Conservation (phyloP, 2,329 filamentous ascomycete genomes). For the Diaporthe capsici region DNA sequence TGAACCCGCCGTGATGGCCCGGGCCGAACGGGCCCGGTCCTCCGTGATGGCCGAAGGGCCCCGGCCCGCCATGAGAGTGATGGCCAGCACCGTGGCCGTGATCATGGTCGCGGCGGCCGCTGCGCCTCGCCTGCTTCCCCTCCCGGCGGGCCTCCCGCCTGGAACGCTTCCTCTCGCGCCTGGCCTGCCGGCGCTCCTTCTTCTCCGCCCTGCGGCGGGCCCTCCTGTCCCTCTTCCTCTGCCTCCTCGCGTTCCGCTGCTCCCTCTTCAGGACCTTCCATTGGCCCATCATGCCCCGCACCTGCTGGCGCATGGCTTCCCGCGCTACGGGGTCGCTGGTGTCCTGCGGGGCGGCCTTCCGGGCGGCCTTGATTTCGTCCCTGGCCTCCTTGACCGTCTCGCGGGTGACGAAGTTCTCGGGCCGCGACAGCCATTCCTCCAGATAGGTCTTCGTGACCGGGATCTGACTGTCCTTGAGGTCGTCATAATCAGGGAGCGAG, state of each 20-base stretch:
- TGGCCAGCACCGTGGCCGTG: not conserved
- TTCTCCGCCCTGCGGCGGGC: constrained; percentile 49
- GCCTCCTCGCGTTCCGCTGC: constrained; percentile 50
- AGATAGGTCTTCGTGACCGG: constrained; percentile 61
- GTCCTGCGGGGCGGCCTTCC: constrained; percentile 42
- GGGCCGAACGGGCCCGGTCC: constrained; percentile 12
- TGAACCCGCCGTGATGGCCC: constrained; percentile 14
- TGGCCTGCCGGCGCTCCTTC: constrained; percentile 50
- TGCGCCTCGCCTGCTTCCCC: constrained; percentile 41
- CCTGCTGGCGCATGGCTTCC: constrained; percentile 56
- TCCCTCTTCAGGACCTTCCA: constrained; percentile 59
- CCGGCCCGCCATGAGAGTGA: not conserved
- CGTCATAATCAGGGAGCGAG: constrained; percentile 68
- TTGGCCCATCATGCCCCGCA: constrained; percentile 59
- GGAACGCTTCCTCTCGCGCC: constrained; percentile 49
- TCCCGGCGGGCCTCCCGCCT: constrained; percentile 50
- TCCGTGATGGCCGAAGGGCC: constrained; percentile 6
- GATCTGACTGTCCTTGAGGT: constrained; percentile 63
- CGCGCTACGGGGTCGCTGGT: constrained; percentile 47
- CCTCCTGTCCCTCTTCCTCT: constrained; percentile 51
- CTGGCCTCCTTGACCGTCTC: constrained; percentile 58
- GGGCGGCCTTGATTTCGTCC: constrained; percentile 59
- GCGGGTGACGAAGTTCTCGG: constrained; percentile 64
- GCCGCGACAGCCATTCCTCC: constrained; percentile 63
- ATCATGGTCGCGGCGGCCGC: not conserved